Percentiles rank a stretch among this genome's conserved stretches.
Conservation (phyloP, 495 filamentous ascomycete species). For the Xylaria telfairii region DNA sequence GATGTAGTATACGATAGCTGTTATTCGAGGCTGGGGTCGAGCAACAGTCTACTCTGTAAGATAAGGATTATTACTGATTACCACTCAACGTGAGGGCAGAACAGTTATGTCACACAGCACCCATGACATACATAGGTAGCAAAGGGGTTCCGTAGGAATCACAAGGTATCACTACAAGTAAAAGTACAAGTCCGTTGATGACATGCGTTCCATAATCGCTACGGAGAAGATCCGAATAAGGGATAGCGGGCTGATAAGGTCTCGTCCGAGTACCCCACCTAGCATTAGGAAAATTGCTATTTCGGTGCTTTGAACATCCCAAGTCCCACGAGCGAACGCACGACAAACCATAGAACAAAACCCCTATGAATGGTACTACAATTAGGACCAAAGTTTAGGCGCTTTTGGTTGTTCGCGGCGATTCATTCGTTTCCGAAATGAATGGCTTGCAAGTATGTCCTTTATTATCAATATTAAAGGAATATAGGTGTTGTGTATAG, state of each 20-base stretch:
- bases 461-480: neutral
- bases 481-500: neutral
- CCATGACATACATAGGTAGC: neutral
- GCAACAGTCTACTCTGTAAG: neutral
- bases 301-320: neutral
- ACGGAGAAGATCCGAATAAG: conserved; percentile 5
- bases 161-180: neutral
- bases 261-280: neutral
- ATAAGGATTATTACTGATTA: neutral
- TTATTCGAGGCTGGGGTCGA: neutral
- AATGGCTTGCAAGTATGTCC: neutral
- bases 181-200: neutral
- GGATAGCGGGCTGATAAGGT: conserved; percentile 13
- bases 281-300: neutral
- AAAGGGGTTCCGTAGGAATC: neutral
- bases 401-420: neutral
- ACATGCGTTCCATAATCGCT: neutral
- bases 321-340: neutral
- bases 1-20: neutral
- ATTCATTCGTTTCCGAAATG: neutral
- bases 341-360: neutral
- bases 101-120: neutral
- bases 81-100: neutral
- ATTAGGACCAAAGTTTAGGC: neutral
- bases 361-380: neutral